A percentile compares a stretch with the other conserved stretches of the same genome.
Conservation (phyloP, 306 rosid genomes). For the Ziziphus jujuba region DNA sequence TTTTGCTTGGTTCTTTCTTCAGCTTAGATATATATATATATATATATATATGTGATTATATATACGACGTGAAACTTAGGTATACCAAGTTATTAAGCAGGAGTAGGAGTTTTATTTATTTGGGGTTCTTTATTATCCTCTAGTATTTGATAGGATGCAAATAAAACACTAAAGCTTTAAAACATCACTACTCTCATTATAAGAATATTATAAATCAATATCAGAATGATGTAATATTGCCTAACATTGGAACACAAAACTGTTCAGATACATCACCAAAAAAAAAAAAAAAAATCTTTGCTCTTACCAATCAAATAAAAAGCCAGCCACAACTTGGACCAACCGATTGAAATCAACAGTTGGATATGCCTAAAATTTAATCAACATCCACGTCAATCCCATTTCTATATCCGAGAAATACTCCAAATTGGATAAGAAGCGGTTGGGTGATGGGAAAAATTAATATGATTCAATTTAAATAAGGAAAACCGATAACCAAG, state of each 20-base stretch:
- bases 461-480: background rate
- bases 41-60: no score
- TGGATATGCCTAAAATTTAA: background rate
- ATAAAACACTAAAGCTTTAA: no score
- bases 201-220: no score
- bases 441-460: background rate
- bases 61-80: no score
- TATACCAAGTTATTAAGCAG: no score
- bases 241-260: conserved; percentile 4
- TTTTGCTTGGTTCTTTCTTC: no score
- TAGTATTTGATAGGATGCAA: no score
- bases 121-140: no score
- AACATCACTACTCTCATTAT: no score
- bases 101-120: no score
- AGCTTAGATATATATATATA: no score
- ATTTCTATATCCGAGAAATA: conserved; percentile 5
- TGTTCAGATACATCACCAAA: background rate
- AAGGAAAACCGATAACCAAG: background rate
- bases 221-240: no score
- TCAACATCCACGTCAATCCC: background rate
- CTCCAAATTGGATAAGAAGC: conserved; percentile 8
- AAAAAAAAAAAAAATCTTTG: background rate
- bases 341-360: conserved; percentile 1
- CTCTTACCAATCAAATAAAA: background rate
- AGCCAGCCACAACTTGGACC: background rate